Base-by-base conservation (phyloP, 2,329 filamentous ascomycete species). In the Fusarium beomiforme region DNA sequence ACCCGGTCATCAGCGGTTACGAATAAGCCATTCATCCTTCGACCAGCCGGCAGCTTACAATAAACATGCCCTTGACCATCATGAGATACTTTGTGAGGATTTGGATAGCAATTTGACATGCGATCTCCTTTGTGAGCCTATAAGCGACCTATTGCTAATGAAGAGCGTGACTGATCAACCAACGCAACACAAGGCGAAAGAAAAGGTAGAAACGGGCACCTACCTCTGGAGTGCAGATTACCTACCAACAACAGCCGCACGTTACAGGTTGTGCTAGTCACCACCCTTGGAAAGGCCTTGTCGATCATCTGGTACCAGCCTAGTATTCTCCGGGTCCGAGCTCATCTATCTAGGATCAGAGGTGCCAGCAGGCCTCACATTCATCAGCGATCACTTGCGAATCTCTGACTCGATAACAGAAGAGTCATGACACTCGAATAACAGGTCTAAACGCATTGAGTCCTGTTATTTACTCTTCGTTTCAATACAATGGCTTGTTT, bases 221-320 rank as follows among this genome's bases (percentile, higher is more conserved):
- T 54, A 41, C 29, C 39, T 51, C 59, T 64, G 46, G 57, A 59
- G 50, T 58, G 47, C 58, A 60, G 29, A 61, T 24, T 29, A 29
- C 11, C 41, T 41, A 33, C 47, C 41, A 67, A 56, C 57, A 67
- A 69, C 64, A 68, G 72, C 67, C 67, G 68, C 67, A 67, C 56
- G 56, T 66, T 60, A 31, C 61, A 66, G 61, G 64, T 55, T 39
- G 26, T 62, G 49, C 51, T 66, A 72, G 63, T 53, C 58, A 43
- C 47, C 54, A 60, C 61, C 61, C 61, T 58, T 61, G 61, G 70
- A 73, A 66, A 60, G 54, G 37, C 59, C 54, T 55, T 58, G 73
- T 72, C 61, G 70, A 75, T 75, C 72, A 55, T 62, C 44, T 64
- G 47, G 59, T 34, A 62, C 71, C 37, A 54, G 26, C 16, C 26